A percentile compares a stretch with the other conserved stretches of the same genome.
phyloP scores from a whole-genome alignment of 306 rosid species.

The Dicorynia guianensis region DNA sequence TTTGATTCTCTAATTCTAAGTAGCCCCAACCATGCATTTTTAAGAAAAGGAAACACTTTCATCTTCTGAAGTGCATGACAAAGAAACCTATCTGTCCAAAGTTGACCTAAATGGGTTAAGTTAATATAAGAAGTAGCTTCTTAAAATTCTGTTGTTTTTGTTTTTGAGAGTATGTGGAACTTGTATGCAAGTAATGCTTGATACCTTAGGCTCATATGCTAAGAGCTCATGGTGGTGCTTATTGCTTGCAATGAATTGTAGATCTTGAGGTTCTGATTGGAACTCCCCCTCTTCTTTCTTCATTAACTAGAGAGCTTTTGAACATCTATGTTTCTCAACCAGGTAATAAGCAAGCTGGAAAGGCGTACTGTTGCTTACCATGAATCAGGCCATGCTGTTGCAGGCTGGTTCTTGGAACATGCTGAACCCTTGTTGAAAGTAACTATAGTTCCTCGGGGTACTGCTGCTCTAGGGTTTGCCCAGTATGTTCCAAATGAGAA shows the following conservation, averaged over 20 bases:
- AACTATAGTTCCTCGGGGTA: conserved; percentile 95
- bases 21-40: no score
- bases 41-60: no score
- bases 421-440: conserved; percentile 91
- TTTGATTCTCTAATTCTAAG: no score
- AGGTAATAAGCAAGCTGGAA: conserved; percentile 94
- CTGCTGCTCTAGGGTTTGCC: conserved; percentile 97
- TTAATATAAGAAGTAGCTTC: no score
- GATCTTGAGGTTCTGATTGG: conserved; percentile 5
- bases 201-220: not conserved
- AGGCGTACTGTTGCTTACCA: conserved; percentile 96
- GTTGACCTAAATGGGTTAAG: no score
- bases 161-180: not conserved
- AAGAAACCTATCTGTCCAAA: no score
- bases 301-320: conserved; percentile 19
- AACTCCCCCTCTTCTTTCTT: not conserved
- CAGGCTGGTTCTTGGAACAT: conserved; percentile 94
- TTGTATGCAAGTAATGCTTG: conserved; percentile 6
- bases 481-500: conserved; percentile 94
- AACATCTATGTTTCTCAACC: conserved; percentile 37
- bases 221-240: conserved; percentile 15
- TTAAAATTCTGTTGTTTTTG: no score
- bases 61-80: no score
- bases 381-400: conserved; percentile 97
- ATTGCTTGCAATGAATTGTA: conserved; percentile 8